phyloP scores from a whole-genome alignment of 2,329 filamentous ascomycete genomes.

The Parastagonospora avenae region DNA sequence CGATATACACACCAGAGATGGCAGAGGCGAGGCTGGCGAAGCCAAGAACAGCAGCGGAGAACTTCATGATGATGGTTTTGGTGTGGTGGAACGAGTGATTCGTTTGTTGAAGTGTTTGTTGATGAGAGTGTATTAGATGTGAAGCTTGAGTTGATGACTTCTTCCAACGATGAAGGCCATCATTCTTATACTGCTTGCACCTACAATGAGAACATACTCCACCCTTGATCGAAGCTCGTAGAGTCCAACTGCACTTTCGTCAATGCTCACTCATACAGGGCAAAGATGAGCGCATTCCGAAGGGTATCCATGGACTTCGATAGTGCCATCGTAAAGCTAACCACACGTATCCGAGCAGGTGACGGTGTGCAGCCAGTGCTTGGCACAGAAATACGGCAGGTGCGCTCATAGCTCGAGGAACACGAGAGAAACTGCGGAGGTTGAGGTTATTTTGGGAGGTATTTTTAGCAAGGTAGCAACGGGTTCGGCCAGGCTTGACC shows the following conservation, averaged over 20 bases:
- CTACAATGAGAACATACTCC: background rate
- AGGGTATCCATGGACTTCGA: conserved; percentile 26
- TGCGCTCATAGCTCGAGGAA: conserved; percentile 40
- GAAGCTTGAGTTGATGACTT: conserved; percentile 20
- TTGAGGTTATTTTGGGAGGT: conserved; percentile 1
- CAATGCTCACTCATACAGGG: conserved; percentile 23
- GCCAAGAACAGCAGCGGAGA: conserved; percentile 34
- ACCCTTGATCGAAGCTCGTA: conserved; percentile 5
- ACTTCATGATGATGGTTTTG: conserved; percentile 37
- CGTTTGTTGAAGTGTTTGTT: conserved; percentile 6
- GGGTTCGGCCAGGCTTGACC: conserved; percentile 23
- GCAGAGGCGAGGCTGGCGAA: conserved; percentile 39
- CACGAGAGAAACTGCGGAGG: conserved; percentile 35
- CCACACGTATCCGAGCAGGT: conserved; percentile 30
- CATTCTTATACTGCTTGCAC: conserved; percentile 34
- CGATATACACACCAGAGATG: conserved; percentile 32
- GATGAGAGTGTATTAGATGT: conserved; percentile 9
- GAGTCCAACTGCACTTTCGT: conserved; percentile 22
- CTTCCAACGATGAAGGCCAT: conserved; percentile 10
- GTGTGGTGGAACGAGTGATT: background rate
- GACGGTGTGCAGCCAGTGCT: conserved; percentile 27
- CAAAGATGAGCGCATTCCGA: conserved; percentile 26
- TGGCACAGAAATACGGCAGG: conserved; percentile 20
- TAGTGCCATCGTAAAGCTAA: conserved; percentile 23
- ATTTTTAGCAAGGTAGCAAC: conserved; percentile 40